Evolutionary conservation across 163 green algal genomes (phyloP).

Genomic region (Trebouxia gelatinosa): DNA sequence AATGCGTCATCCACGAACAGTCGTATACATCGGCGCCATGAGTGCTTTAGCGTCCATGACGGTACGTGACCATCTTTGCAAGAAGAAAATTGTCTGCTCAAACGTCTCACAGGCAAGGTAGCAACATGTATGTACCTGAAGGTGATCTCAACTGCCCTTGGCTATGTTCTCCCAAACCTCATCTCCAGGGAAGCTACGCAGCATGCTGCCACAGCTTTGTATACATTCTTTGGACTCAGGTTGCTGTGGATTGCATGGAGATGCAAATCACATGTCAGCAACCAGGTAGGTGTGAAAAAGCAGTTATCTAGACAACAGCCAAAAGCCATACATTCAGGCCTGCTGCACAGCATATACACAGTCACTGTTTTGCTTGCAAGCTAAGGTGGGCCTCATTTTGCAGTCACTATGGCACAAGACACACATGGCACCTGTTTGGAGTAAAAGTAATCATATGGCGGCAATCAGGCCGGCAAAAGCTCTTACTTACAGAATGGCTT

Average conservation of each 20-base stretch:
- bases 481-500: too few relatives aligned
- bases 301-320: too few relatives aligned
- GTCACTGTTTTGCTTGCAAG: too few relatives aligned
- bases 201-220: constrained; percentile 56
- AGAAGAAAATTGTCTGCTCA: not conserved
- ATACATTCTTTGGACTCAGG: constrained; percentile 62
- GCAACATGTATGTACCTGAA: not conserved
- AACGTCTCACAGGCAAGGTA: not conserved
- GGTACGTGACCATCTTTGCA: constrained; percentile 31
- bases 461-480: too few relatives aligned
- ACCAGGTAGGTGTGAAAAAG: constrained; percentile 45
- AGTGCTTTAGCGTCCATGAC: constrained; percentile 68
- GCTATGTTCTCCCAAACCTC: constrained; percentile 51
- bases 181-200: constrained; percentile 54
- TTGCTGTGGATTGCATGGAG: constrained; percentile 51
- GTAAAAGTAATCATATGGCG: too few relatives aligned
- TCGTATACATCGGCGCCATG: constrained; percentile 64
- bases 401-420: too few relatives aligned
- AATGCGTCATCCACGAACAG: constrained; percentile 54
- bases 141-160: constrained; percentile 54
- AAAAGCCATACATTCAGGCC: not conserved
- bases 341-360: too few relatives aligned
- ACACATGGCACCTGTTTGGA: too few relatives aligned
- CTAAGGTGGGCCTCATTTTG: too few relatives aligned
- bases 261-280: constrained; percentile 36